Evolutionary conservation across 768 basidiomycete species (phyloP).

Genomic region (Mycena sanguinolenta): DNA sequence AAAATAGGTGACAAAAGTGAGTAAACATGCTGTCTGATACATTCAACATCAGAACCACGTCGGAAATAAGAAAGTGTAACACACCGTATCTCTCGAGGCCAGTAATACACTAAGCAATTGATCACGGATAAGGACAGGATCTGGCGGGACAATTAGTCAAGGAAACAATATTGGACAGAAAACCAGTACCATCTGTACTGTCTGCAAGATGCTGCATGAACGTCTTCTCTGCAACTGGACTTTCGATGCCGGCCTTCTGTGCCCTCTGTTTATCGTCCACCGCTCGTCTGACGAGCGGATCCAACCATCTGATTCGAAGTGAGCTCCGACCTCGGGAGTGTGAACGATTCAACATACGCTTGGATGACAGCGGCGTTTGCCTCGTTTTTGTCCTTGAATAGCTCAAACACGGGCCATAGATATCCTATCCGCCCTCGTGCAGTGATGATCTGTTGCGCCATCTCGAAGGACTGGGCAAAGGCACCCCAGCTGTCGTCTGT

Average conservation of each 20-base stretch:
- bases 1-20: constrained; percentile 80
- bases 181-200: constrained; percentile 69
- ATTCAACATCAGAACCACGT: constrained; percentile 12
- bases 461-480: constrained; percentile 71
- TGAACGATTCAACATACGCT: constrained; percentile 40
- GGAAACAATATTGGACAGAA: background rate
- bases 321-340: constrained; percentile 37
- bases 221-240: constrained; percentile 64
- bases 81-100: constrained; percentile 83
- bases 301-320: constrained; percentile 56
- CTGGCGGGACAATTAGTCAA: constrained; percentile 51
- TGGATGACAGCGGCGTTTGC: constrained; percentile 65
- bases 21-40: constrained; percentile 72
- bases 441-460: constrained; percentile 67
- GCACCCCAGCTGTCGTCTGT: constrained; percentile 73
- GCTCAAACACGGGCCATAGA: constrained; percentile 73
- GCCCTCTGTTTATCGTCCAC: constrained; percentile 59
- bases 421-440: constrained; percentile 64
- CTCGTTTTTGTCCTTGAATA: constrained; percentile 67
- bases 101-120: constrained; percentile 83
- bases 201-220: constrained; percentile 78
- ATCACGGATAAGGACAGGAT: constrained; percentile 76
- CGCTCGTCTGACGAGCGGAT: constrained; percentile 71
- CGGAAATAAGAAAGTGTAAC: constrained; percentile 38
- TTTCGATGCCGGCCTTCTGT: constrained; percentile 53